Evolutionary conservation across 2,329 filamentous ascomycete genomes (phyloP).

Genomic region (Gremmenia infestans): DNA sequence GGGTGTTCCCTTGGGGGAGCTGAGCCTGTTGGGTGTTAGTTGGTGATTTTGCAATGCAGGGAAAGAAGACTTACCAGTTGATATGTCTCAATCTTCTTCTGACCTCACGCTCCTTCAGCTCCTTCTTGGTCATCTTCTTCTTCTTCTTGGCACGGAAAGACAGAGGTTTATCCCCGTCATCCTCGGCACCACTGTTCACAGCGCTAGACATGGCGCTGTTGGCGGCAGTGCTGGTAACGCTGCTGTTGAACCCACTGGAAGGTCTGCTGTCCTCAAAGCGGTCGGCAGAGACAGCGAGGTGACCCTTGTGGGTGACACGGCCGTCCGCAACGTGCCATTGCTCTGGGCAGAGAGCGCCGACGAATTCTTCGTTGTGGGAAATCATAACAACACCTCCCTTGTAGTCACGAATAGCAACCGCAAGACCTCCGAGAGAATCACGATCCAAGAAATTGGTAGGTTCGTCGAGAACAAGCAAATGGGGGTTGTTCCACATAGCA

Average conservation of each 20-base stretch:
- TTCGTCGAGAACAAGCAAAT: slow-evolving; percentile 94
- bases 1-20: slow-evolving; percentile 32
- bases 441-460: slow-evolving; percentile 99
- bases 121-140: slow-evolving; percentile 98
- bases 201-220: slow-evolving; percentile 55
- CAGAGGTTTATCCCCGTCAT: slow-evolving; percentile 59
- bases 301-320: slow-evolving; percentile 77
- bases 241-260: slow-evolving; percentile 55
- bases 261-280: slow-evolving; percentile 80
- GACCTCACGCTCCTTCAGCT: slow-evolving; percentile 89
- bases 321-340: slow-evolving; percentile 94
- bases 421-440: slow-evolving; percentile 91
- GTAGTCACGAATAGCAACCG: slow-evolving; percentile 97
- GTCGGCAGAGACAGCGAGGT: slow-evolving; percentile 66
- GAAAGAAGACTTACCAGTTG: slow-evolving; percentile 47
- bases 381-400: slow-evolving; percentile 99
- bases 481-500: slow-evolving; percentile 98
- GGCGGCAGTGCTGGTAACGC: slow-evolving; percentile 48
- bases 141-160: slow-evolving; percentile 90
- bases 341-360: slow-evolving; percentile 90
- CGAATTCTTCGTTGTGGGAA: slow-evolving; percentile 98
- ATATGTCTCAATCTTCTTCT: slow-evolving; percentile 82
- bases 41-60: slow-evolving; percentile 32
- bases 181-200: slow-evolving; percentile 79
- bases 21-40: slow-evolving; percentile 23